Percentiles rank a stretch among this genome's conserved stretches.
Evolutionary conservation across 257 asterid species (phyloP).

Genomic region (Avicennia marina): DNA sequence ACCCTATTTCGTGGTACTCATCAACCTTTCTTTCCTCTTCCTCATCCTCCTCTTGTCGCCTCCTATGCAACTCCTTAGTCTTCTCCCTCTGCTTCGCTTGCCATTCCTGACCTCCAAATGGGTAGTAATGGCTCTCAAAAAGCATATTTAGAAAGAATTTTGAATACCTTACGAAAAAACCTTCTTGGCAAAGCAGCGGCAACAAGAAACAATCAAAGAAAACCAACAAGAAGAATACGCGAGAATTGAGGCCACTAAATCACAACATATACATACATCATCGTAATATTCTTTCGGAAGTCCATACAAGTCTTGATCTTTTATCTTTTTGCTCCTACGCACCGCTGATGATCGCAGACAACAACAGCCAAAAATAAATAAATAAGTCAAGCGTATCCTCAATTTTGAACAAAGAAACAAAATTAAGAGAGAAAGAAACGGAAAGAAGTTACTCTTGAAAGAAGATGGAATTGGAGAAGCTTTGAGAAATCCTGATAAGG

Average conservation of each 20-base stretch:
- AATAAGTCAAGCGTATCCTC: not conserved
- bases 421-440: not conserved
- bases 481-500: constrained; percentile 19
- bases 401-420: not conserved
- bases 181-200: not conserved
- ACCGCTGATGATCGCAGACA: constrained; percentile 27
- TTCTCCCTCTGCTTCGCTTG: constrained; percentile 91
- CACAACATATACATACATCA: constrained; percentile 44
- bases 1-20: constrained; percentile 75
- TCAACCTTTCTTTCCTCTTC: constrained; percentile 81
- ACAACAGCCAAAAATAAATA: not conserved
- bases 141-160: not conserved
- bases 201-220: not conserved
- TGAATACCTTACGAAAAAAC: not conserved
- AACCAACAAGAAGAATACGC: not conserved
- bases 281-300: constrained; percentile 83
- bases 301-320: constrained; percentile 52
- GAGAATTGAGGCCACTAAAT: not conserved
- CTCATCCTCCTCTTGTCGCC: constrained; percentile 65
- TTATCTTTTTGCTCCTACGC: constrained; percentile 49
- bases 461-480: constrained; percentile 22
- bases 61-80: constrained; percentile 67
- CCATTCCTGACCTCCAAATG: constrained; percentile 70
- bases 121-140: constrained; percentile 23
- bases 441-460: constrained; percentile 30